phyloP scores from a whole-genome alignment of 495 filamentous ascomycete species.

The Aspergillus heteromorphus region DNA sequence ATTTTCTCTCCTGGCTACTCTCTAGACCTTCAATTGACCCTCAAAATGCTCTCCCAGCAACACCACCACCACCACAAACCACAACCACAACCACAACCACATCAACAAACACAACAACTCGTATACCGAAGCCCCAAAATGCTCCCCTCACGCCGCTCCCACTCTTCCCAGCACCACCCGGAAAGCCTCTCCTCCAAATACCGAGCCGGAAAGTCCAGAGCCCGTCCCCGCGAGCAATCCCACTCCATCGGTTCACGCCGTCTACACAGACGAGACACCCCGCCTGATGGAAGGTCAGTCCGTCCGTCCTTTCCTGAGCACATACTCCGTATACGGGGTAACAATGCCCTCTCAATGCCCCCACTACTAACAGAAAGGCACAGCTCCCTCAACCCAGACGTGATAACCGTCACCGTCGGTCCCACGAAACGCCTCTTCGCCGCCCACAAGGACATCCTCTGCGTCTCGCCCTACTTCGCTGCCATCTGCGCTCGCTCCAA shows the following conservation, averaged over 20 bases:
- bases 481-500: conserved; percentile 17
- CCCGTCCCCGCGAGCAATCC: conserved; percentile 26
- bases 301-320: no score
- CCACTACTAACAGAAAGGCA: conserved; percentile 3
- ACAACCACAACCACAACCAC: no score
- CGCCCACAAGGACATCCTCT: conserved; percentile 81
- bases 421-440: conserved; percentile 78
- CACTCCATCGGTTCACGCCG: conserved; percentile 22
- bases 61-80: conserved; percentile 1
- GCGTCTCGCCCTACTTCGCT: conserved; percentile 70
- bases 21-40: not conserved
- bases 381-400: conserved; percentile 61
- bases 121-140: conserved; percentile 14
- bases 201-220: conserved; percentile 37
- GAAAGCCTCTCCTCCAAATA: conserved; percentile 43
- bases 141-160: conserved; percentile 27
- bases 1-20: not conserved
- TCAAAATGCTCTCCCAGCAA: not conserved
- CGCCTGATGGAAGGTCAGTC: conserved; percentile 33
- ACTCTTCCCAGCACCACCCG: conserved; percentile 22
- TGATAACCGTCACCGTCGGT: conserved; percentile 77
- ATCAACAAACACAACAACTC: not conserved
- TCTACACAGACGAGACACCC: conserved; percentile 26
- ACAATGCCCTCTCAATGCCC: not conserved
- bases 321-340: no score